Percentiles rank a stretch among this genome's conserved stretches.
These are phyloP conservation scores for Talaromyces amestolkiae DNA, from an alignment of 2,329 filamentous ascomycete species.

Conservation along the genomic window DNA sequence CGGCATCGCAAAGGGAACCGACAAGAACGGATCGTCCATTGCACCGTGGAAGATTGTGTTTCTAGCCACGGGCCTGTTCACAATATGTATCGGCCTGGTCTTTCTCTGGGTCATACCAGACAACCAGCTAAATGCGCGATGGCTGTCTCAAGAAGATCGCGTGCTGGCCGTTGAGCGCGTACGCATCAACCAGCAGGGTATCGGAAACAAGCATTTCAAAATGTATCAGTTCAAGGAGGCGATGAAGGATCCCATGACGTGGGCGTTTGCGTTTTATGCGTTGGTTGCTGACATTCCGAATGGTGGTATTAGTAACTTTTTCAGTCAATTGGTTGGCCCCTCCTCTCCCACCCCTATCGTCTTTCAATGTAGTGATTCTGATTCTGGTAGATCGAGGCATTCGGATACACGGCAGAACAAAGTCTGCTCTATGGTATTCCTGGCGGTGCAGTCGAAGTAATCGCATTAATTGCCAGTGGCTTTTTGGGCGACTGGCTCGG, in stretches of 20 bases:
- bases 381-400: constrained; percentile 51
- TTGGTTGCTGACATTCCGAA: constrained; percentile 59
- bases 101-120: constrained; percentile 58
- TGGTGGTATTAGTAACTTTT: constrained; percentile 61
- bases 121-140: constrained; percentile 60
- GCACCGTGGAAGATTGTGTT: constrained; percentile 66
- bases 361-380: neutral
- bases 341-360: constrained; percentile 22
- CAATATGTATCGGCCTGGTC: constrained; percentile 47
- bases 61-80: constrained; percentile 54
- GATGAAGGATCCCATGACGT: constrained; percentile 57
- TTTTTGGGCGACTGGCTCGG: constrained; percentile 57
- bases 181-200: constrained; percentile 71
- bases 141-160: constrained; percentile 65
- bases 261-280: constrained; percentile 60
- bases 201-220: constrained; percentile 68
- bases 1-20: constrained; percentile 58
- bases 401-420: constrained; percentile 63
- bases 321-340: constrained; percentile 54
- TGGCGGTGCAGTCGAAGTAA: constrained; percentile 63
- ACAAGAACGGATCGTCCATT: constrained; percentile 56
- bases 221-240: constrained; percentile 63
- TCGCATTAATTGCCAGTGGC: constrained; percentile 56
- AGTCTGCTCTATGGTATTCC: constrained; percentile 65
- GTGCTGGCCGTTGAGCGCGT: constrained; percentile 68